Base-by-base conservation (phyloP, 1,284 basidiomycete genomes). In the Phlebopus sp. region DNA sequence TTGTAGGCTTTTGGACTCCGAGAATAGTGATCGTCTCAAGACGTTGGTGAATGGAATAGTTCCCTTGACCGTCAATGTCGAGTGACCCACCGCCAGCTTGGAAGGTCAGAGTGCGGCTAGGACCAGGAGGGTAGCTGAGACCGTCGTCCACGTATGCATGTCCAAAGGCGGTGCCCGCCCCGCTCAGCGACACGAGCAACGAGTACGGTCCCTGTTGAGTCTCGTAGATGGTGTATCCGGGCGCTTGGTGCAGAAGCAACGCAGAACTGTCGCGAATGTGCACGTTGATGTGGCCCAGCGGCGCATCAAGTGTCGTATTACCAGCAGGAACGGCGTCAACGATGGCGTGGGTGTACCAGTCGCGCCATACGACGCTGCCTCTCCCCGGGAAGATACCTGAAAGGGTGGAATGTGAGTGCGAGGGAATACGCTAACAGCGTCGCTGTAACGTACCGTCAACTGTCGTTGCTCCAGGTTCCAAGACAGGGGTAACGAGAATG, bases 401-500 rank as follows among this genome's bases (percentile, higher is more conserved):
- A 29, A 43, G 21, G 35, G 5, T 32, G 10, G 31, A 11, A 32
- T 9, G 31, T 32, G n/a, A 32, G n/a, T 32, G 31, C 4, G 13
- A 11, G 3, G 3, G 10, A 4, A 4, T 11, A 13, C 8, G 31
- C 3, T 11, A 32, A n/a, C n/a, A n/a, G 9, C 4, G n/a, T 66
- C 50, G 2, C 14, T 6, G 13, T 10, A 3, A 41, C 45, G 15
- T 37, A 54, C 73, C 66, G 23, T 64, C 55, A 13, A 80, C 78
- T 4, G 68, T 68, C 5, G 70, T 70, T 8, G 69, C 71, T 50
- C 77, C 84, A 1, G 83, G 81, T 6, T 70, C 69, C 21, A 86
- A 62, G 0, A 88, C 86, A 3, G 86, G 86, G 0, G 85, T 84
- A 30, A 90, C 78, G 30, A 89, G 74, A 35, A 89, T 71, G 53